These are phyloP conservation scores for Saccharomycopsis fibuligera DNA, from an alignment of 805 yeast genomes.

Conservation along the genomic window DNA sequence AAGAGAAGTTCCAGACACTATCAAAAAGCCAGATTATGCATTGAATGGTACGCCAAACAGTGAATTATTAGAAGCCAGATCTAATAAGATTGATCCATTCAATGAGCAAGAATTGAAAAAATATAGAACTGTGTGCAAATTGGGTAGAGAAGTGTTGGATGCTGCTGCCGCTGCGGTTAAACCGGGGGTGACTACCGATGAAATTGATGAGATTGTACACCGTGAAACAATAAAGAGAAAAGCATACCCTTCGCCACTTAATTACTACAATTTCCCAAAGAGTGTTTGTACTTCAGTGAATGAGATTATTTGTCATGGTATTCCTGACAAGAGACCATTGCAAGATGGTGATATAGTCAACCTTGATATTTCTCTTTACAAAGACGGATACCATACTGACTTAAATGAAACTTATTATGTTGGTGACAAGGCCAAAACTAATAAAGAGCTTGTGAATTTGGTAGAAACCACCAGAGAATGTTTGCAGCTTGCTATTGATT, in stretches of 20 bases:
- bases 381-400: slow-evolving; percentile 89
- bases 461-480: slow-evolving; percentile 91
- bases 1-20: slow-evolving; percentile 63
- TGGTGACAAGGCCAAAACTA: slow-evolving; percentile 77
- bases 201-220: slow-evolving; percentile 80
- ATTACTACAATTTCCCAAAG: slow-evolving; percentile 90
- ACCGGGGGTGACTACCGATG: slow-evolving; percentile 93
- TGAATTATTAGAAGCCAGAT: slow-evolving; percentile 69
- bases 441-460: slow-evolving; percentile 77
- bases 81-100: slow-evolving; percentile 57
- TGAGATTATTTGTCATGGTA: slow-evolving; percentile 95
- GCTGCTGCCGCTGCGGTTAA: slow-evolving; percentile 73
- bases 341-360: slow-evolving; percentile 94
- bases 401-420: slow-evolving; percentile 95
- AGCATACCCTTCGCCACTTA: slow-evolving; percentile 91
- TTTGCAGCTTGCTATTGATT: slow-evolving; percentile 72
- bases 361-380: slow-evolving; percentile 78
- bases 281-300: slow-evolving; percentile 89
- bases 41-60: slow-evolving; percentile 67
- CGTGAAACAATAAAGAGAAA: slow-evolving; percentile 81
- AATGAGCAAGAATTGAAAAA: slow-evolving; percentile 63
- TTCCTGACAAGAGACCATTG: slow-evolving; percentile 83
- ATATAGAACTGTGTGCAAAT: slow-evolving; percentile 66
- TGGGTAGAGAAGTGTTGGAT: slow-evolving; percentile 87
- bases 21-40: slow-evolving; percentile 81